These are phyloP conservation scores for Porpolomopsis calyptriformis DNA, from an alignment of 768 basidiomycete species.

Conservation along the genomic window DNA sequence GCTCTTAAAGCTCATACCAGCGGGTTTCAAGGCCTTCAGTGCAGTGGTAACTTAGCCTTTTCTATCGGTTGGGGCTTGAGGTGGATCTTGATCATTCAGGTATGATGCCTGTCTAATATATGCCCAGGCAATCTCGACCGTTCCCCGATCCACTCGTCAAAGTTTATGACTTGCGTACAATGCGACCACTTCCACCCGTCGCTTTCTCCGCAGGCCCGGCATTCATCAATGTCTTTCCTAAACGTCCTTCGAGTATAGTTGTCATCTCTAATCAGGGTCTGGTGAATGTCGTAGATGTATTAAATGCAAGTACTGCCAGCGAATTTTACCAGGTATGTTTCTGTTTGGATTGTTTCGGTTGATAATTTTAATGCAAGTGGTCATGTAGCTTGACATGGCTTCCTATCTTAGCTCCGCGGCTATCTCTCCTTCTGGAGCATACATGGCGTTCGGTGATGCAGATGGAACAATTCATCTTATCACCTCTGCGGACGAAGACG, in stretches of 20 bases:
- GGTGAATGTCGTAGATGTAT: slow-evolving; percentile 75
- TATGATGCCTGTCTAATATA: slow-evolving; percentile 9
- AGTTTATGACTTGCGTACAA: slow-evolving; percentile 78
- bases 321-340: slow-evolving; percentile 71
- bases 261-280: slow-evolving; percentile 74
- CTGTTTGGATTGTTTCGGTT: slow-evolving; percentile 5
- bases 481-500: slow-evolving; percentile 57
- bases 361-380: slow-evolving; percentile 5
- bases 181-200: slow-evolving; percentile 75
- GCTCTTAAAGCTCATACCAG: slow-evolving; percentile 70
- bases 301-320: slow-evolving; percentile 51
- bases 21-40: slow-evolving; percentile 75
- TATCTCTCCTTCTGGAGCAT: slow-evolving; percentile 79
- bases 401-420: slow-evolving; percentile 74
- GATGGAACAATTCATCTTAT: slow-evolving; percentile 77
- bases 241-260: slow-evolving; percentile 60
- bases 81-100: slow-evolving; percentile 25
- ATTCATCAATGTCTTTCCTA: slow-evolving; percentile 74
- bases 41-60: slow-evolving; percentile 68
- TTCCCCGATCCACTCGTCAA: slow-evolving; percentile 88
- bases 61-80: slow-evolving; percentile 83
- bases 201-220: slow-evolving; percentile 81
- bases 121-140: slow-evolving; percentile 69
- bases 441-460: slow-evolving; percentile 85
- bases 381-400: slow-evolving; percentile 49